phyloP scores from a whole-genome alignment of 164 flowering plant species.

The Piper betle region DNA sequence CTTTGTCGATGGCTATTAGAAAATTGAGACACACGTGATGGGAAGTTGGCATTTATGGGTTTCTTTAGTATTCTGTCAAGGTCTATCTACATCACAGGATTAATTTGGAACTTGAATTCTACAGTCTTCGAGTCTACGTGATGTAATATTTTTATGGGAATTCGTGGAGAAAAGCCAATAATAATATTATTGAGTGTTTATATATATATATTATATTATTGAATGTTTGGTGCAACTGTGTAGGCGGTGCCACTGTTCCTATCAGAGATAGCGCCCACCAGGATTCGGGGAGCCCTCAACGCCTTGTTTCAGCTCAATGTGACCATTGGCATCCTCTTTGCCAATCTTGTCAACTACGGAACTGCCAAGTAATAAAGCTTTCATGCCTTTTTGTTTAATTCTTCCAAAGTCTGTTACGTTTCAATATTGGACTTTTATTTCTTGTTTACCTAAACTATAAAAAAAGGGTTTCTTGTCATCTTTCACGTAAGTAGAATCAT shows the following conservation, averaged over 20 bases:
- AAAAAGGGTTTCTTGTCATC: too few relatives aligned
- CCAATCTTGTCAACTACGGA: slow-evolving; percentile 23
- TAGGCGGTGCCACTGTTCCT: slow-evolving; percentile 67
- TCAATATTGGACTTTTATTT: not conserved
- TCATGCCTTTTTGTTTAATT: not conserved
- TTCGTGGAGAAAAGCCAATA: too few relatives aligned
- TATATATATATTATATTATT: too few relatives aligned
- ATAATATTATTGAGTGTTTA: too few relatives aligned
- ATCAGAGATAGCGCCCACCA: slow-evolving; percentile 26
- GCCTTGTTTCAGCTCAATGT: slow-evolving; percentile 27
- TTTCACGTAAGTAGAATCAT: too few relatives aligned
- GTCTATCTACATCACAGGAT: not conserved
- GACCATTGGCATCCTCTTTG: slow-evolving; percentile 27
- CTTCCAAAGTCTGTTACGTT: not conserved
- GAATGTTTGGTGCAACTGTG: slow-evolving; percentile 2
- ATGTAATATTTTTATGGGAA: not conserved
- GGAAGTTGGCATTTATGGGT: too few relatives aligned
- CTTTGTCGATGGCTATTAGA: not conserved
- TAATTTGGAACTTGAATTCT: not conserved
- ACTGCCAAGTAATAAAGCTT: slow-evolving; percentile 5
- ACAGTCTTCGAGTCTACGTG: not conserved
- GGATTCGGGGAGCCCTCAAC: slow-evolving; percentile 23
- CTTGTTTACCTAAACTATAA: not conserved
- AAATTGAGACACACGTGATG: too few relatives aligned
- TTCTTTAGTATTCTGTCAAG: not conserved